Conservation (phyloP, 23 red algal species). For the Gracilaria vermiculophylla region DNA sequence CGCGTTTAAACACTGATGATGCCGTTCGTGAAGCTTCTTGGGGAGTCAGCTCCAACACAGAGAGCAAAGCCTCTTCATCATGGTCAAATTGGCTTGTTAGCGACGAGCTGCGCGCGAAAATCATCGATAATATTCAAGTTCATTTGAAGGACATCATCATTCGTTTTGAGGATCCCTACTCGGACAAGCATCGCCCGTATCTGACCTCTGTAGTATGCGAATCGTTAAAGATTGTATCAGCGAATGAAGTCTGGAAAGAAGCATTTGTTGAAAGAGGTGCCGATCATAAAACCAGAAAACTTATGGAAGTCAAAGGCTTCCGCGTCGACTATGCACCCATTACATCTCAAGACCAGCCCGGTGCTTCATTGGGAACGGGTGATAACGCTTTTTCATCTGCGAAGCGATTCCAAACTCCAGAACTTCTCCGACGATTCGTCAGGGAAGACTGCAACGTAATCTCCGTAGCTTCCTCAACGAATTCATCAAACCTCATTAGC, state of each 20-base stretch:
- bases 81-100: slow-evolving; percentile 52
- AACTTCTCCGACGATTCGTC: slow-evolving; percentile 40
- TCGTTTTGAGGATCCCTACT: slow-evolving; percentile 73
- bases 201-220: slow-evolving; percentile 46
- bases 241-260: slow-evolving; percentile 63
- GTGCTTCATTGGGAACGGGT: slow-evolving; percentile 14
- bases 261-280: slow-evolving; percentile 62
- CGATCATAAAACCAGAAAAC: slow-evolving; percentile 40
- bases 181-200: slow-evolving; percentile 42
- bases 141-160: slow-evolving; percentile 77
- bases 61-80: not conserved
- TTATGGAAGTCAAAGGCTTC: slow-evolving; percentile 57
- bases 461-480: not conserved
- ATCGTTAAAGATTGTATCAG: slow-evolving; percentile 55
- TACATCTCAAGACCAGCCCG: not conserved
- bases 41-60: slow-evolving; percentile 22
- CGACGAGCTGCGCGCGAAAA: slow-evolving; percentile 67
- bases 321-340: slow-evolving; percentile 57
- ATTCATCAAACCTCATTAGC: not conserved
- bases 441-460: not conserved
- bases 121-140: slow-evolving; percentile 89
- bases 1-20: slow-evolving; percentile 75
- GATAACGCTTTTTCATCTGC: not conserved
- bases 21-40: slow-evolving; percentile 73
- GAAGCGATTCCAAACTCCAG: slow-evolving; percentile 33